These are phyloP conservation scores for Angophora floribunda DNA, from an alignment of 345 rosid genomes.

Conservation along the genomic window DNA sequence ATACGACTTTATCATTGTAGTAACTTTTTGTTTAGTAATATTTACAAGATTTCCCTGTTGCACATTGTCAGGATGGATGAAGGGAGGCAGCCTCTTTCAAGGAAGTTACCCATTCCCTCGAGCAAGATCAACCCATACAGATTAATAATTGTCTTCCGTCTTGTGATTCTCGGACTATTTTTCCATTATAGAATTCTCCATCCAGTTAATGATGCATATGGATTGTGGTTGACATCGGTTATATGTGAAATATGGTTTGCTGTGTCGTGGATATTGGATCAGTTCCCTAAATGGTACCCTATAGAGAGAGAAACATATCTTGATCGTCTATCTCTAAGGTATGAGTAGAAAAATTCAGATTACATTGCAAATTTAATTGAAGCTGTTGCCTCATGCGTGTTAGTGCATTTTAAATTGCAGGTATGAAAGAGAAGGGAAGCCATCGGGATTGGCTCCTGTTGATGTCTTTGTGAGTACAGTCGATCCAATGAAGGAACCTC, in stretches of 20 bases:
- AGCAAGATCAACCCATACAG: conserved; percentile 98
- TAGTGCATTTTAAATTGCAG: conserved; percentile 19
- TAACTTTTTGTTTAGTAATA: background rate
- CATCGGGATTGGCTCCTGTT: conserved; percentile 67
- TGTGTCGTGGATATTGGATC: conserved; percentile 97
- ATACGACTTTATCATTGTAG: background rate
- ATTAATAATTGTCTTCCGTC: conserved; percentile 74
- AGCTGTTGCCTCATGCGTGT: background rate
- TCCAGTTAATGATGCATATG: conserved; percentile 85
- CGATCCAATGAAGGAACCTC: conserved; percentile 98
- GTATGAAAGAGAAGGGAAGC: conserved; percentile 97
- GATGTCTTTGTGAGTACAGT: conserved; percentile 95
- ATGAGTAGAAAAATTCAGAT: background rate
- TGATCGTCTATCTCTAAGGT: conserved; percentile 92
- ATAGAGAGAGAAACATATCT: conserved; percentile 89
- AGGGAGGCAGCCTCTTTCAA: conserved; percentile 97
- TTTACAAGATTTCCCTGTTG: background rate
- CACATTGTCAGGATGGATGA: conserved; percentile 86
- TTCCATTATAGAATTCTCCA: conserved; percentile 91
- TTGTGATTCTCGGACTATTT: conserved; percentile 82
- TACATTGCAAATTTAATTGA: background rate
- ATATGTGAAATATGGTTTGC: conserved; percentile 99
- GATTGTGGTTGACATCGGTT: conserved; percentile 92
- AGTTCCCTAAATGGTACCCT: conserved; percentile 97
- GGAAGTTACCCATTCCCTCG: conserved; percentile 87